Conservation (phyloP, 2,329 filamentous ascomycete species). For the Hypoxylon sp. region DNA sequence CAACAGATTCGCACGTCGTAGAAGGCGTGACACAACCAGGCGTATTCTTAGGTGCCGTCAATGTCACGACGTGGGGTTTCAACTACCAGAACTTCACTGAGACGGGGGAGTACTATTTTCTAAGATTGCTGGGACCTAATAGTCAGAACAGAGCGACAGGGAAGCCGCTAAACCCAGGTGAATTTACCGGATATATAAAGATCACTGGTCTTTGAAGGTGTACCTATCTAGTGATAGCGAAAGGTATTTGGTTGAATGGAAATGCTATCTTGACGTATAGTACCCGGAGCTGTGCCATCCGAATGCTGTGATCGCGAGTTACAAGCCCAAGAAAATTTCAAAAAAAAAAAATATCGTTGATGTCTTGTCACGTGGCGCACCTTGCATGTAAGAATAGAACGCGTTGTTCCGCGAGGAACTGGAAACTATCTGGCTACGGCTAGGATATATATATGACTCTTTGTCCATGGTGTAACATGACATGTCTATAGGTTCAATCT, state of each 20-base stretch:
- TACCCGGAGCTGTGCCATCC: background rate
- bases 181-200: constrained; percentile 45
- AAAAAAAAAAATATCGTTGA: too few relatives aligned
- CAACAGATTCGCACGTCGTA: constrained; percentile 38
- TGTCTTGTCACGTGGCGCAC: too few relatives aligned
- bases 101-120: constrained; percentile 46
- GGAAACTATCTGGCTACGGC: too few relatives aligned
- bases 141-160: constrained; percentile 45
- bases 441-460: too few relatives aligned
- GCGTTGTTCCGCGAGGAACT: too few relatives aligned
- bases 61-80: constrained; percentile 47
- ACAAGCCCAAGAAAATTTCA: background rate
- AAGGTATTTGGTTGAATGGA: background rate
- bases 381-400: too few relatives aligned
- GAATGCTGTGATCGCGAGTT: background rate
- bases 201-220: constrained; percentile 28
- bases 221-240: background rate
- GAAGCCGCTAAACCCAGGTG: constrained; percentile 43
- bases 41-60: constrained; percentile 42
- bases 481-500: constrained; percentile 7
- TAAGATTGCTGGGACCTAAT: constrained; percentile 43
- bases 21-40: constrained; percentile 39
- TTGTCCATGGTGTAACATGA: too few relatives aligned
- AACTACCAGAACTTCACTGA: constrained; percentile 47
- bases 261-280: background rate